These are phyloP conservation scores for Podila horticola DNA, from an alignment of 192 early-diverging fungal species.

Conservation along the genomic window DNA sequence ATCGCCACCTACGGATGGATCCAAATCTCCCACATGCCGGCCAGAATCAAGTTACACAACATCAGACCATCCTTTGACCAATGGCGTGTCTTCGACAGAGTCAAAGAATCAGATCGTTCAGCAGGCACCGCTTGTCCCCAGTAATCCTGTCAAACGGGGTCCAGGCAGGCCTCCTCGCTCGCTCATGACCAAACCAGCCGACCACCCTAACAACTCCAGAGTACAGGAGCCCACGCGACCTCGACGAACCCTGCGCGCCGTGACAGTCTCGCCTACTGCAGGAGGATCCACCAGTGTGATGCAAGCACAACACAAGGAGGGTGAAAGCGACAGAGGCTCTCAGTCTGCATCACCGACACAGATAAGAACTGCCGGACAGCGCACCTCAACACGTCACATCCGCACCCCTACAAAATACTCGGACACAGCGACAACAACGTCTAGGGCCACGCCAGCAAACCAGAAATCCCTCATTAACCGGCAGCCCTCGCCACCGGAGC, in stretches of 20 bases:
- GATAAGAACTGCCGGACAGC: slow-evolving; percentile 12
- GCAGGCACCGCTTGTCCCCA: neutral
- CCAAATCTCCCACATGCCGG: no score
- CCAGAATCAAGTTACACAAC: no score
- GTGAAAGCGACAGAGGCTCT: neutral
- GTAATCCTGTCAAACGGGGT: slow-evolving; percentile 12
- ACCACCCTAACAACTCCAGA: neutral
- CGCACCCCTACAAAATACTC: slow-evolving; percentile 28
- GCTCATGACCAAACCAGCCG: neutral
- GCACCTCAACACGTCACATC: slow-evolving; percentile 22
- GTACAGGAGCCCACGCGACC: slow-evolving; percentile 6
- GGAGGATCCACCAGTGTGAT: neutral
- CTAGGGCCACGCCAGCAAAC: slow-evolving; percentile 30
- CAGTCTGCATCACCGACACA: neutral
- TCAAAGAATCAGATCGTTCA: slow-evolving; percentile 10
- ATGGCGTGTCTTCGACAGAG: slow-evolving; percentile 11
- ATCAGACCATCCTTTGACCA: neutral
- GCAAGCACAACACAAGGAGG: neutral
- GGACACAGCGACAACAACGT: neutral
- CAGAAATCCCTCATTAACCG: slow-evolving; percentile 24
- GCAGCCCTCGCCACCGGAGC: slow-evolving; percentile 4
- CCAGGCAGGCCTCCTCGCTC: slow-evolving; percentile 35
- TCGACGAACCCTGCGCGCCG: slow-evolving; percentile 16
- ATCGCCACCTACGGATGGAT: no score
- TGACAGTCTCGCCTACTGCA: slow-evolving; percentile 10